Percentiles rank a stretch among this genome's conserved stretches.
Conservation (phyloP, 2,329 filamentous ascomycete species). For the Magnaporthiopsis poae region DNA sequence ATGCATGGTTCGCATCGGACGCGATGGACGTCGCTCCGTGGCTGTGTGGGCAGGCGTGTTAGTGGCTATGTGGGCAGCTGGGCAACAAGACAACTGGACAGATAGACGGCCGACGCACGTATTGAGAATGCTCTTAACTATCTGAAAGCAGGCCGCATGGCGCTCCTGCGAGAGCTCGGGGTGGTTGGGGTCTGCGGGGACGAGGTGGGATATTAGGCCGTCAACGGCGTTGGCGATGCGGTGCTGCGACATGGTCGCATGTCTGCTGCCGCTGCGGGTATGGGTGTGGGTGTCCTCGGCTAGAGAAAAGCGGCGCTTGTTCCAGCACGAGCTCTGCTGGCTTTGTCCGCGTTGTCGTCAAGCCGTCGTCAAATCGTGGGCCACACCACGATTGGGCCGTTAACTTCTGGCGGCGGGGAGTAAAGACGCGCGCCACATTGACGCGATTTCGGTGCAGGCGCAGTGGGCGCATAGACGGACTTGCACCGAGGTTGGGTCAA, state of each 20-base stretch:
- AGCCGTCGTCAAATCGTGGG: not conserved
- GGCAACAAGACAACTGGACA: constrained; percentile 1
- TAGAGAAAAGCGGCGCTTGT: not conserved
- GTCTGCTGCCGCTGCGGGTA: not conserved
- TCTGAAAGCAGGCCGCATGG: constrained; percentile 51
- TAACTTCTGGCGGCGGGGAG: not conserved
- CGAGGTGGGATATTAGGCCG: constrained; percentile 64
- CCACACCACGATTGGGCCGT: not conserved
- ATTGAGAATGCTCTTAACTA: constrained; percentile 42
- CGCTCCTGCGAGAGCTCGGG: constrained; percentile 59
- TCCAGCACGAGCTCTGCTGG: not conserved
- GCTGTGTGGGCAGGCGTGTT: constrained; percentile 8
- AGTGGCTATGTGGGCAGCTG: constrained; percentile 5
- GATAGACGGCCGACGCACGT: constrained; percentile 27
- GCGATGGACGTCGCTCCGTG: constrained; percentile 42
- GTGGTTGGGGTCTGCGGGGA: constrained; percentile 55
- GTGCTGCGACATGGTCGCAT: constrained; percentile 42
- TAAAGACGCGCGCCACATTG: not conserved
- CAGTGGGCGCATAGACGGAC: too few species aligned
- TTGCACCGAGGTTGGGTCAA: not conserved
- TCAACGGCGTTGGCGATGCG: constrained; percentile 72
- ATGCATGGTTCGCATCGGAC: constrained; percentile 79
- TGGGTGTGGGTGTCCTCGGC: not conserved
- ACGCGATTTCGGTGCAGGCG: not conserved
- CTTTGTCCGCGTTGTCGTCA: not conserved